A percentile compares a stretch with the other conserved stretches of the same genome.
phyloP scores from a whole-genome alignment of 2,329 filamentous ascomycete species.

The Calonectria crousiana region DNA sequence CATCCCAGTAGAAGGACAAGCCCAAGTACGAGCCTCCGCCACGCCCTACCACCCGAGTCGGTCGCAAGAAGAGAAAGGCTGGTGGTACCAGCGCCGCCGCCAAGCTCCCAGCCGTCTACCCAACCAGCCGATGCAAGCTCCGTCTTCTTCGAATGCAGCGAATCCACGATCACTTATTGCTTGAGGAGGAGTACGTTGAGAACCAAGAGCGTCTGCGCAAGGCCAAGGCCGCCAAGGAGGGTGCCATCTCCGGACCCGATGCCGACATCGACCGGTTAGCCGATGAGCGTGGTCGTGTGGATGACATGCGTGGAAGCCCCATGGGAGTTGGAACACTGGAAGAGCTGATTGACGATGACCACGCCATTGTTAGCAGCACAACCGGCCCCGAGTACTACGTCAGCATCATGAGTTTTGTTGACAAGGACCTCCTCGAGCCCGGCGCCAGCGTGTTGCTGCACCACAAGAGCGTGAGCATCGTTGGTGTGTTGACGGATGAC shows the following conservation, averaged over 20 bases:
- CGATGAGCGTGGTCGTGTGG: conserved; percentile 93
- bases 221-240: conserved; percentile 84
- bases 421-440: conserved; percentile 97
- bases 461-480: conserved; percentile 97
- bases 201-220: conserved; percentile 97
- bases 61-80: conserved; percentile 97
- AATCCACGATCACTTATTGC: conserved; percentile 94
- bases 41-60: conserved; percentile 94
- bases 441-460: conserved; percentile 95
- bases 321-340: conserved; percentile 99
- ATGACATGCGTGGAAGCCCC: conserved; percentile 98
- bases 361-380: conserved; percentile 97
- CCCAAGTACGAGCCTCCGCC: conserved; percentile 99
- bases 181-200: conserved; percentile 99
- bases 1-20: conserved; percentile 87
- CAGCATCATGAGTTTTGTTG: conserved; percentile 99
- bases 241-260: conserved; percentile 76
- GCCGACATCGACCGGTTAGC: conserved; percentile 85
- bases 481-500: conserved; percentile 96
- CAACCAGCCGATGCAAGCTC: conserved; percentile 97
- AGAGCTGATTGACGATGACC: conserved; percentile 99
- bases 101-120: conserved; percentile 94
- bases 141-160: conserved; percentile 98
- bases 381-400: conserved; percentile 99
- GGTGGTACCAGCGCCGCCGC: conserved; percentile 93